Evolutionary conservation across 768 basidiomycete species (phyloP), one percentile per base, ranked within the genome.

Genomic region (Porphyrellus cyaneotinctus): DNA sequence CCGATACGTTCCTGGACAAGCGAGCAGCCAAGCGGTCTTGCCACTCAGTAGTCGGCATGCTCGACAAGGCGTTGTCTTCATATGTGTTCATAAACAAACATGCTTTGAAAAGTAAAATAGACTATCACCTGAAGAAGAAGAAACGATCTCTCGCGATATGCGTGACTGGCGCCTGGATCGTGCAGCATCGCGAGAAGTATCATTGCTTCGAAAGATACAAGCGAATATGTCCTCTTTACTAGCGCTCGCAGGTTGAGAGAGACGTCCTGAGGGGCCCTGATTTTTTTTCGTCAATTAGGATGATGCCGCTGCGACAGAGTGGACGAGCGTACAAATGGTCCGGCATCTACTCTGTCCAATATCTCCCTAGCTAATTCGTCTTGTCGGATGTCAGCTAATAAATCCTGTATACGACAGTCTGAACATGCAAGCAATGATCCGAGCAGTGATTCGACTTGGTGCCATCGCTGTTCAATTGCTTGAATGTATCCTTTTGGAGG

Each of bases 401-500:
- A 65, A 32, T 71, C 73, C 64, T 84, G 81, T 0, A 88, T 83
- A 52, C 83, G 73, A 17, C 79, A 73, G 66, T 88, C 85, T 26
- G 79, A 76, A 52, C 86, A 88, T 59, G 86, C 81, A 45, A 94
- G 75, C 47, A 95, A 76, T 13, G 87, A 84, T 32, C 90, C 92
- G 6, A 95, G 76, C n/a, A 95, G 72, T 13, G 91, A 88, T 69
- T 95, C 93, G 60, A 94, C 88, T 65, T 93, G 88, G 61, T 95
- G 92, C 83, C 92, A 88, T 61, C 91, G 72, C 53, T 89, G 87
- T 71, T 95, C 92, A 47, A 95, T 92, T 35, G 91, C 91, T 66
- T 93, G 88, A 45, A 95, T 93, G 66, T 95, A 95, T 18, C 92
- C 92, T 64, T 91, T 91, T 7, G 89, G 88, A 11, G 88, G 88